These are phyloP conservation scores for Fusarium longipes DNA, from an alignment of 2,329 filamentous ascomycete species.

Conservation along the genomic window DNA sequence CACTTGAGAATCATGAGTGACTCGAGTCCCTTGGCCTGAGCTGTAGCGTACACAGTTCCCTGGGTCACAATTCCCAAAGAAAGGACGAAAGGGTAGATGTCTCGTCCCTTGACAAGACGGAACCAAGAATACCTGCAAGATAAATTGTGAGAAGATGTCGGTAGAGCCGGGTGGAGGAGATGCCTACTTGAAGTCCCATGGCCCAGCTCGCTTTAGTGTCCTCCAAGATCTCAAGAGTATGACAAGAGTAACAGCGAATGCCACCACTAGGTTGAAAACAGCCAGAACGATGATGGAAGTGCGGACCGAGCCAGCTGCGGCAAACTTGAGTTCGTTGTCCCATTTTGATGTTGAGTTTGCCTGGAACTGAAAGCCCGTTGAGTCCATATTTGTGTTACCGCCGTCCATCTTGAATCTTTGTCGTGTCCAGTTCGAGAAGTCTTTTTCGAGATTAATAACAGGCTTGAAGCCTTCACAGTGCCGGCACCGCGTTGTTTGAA, in stretches of 20 bases:
- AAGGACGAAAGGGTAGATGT: slow-evolving; percentile 67
- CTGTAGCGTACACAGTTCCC: slow-evolving; percentile 66
- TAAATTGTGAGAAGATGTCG: slow-evolving; percentile 20
- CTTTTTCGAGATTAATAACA: slow-evolving; percentile 16
- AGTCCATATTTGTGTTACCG: slow-evolving; percentile 26
- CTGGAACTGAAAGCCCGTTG: slow-evolving; percentile 48
- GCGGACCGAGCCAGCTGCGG: slow-evolving; percentile 66
- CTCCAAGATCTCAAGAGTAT: slow-evolving; percentile 69
- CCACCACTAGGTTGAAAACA: slow-evolving; percentile 69
- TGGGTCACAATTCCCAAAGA: slow-evolving; percentile 69
- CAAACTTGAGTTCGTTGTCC: slow-evolving; percentile 64
- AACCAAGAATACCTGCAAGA: slow-evolving; percentile 53
- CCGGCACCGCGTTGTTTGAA: slow-evolving; percentile 43
- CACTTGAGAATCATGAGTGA: slow-evolving; percentile 64
- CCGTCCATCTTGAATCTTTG: slow-evolving; percentile 21
- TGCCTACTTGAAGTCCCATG: slow-evolving; percentile 57
- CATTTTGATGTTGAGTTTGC: slow-evolving; percentile 59
- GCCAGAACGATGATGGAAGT: slow-evolving; percentile 71
- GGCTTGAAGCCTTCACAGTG: slow-evolving; percentile 44
- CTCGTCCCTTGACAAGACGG: slow-evolving; percentile 59
- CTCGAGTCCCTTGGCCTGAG: slow-evolving; percentile 66
- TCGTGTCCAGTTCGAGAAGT: slow-evolving; percentile 19
- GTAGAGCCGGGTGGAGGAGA: neutral
- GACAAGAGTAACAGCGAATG: slow-evolving; percentile 65
- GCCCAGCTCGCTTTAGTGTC: slow-evolving; percentile 55